Evolutionary conservation across 2,329 filamentous ascomycete genomes (phyloP).

Genomic region (Phoma sp.): DNA sequence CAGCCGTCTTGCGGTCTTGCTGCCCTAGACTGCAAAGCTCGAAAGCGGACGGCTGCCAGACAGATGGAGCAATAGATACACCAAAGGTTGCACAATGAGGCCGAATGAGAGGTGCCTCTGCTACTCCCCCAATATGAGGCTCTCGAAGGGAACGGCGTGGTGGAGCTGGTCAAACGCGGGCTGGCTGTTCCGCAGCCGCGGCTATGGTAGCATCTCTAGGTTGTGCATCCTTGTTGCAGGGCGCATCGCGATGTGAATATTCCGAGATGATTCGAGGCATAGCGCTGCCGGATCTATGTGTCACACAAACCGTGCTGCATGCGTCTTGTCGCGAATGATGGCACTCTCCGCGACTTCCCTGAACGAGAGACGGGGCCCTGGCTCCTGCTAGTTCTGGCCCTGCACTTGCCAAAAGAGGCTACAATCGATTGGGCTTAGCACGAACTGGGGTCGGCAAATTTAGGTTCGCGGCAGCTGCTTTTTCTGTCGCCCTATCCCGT

Average conservation of each 20-base stretch:
- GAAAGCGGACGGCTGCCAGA: constrained; percentile 39
- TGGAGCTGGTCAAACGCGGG: constrained; percentile 49
- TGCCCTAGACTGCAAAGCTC: constrained; percentile 30
- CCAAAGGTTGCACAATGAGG: constrained; percentile 39
- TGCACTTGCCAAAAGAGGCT: constrained; percentile 11
- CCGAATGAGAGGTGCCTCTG: constrained; percentile 35
- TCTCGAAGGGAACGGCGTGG: constrained; percentile 36
- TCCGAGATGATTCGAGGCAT: constrained; percentile 31
- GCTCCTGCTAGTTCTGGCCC: constrained; percentile 15
- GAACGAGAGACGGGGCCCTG: constrained; percentile 10
- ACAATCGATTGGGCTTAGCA: constrained; percentile 20
- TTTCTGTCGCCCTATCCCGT: constrained; percentile 23
- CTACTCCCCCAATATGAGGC: constrained; percentile 30
- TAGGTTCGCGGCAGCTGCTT: constrained; percentile 29
- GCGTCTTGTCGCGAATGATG: constrained; percentile 24
- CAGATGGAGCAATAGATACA: constrained; percentile 46
- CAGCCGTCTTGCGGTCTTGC: constrained; percentile 33
- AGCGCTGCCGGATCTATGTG: constrained; percentile 32
- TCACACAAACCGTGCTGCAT: constrained; percentile 36
- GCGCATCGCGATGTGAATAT: constrained; percentile 28
- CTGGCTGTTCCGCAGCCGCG: constrained; percentile 53
- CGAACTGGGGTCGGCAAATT: constrained; percentile 38
- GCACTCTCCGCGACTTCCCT: constrained; percentile 26
- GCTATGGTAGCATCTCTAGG: constrained; percentile 51
- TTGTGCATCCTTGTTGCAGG: constrained; percentile 46